Evolutionary conservation across 2,329 filamentous ascomycete genomes (phyloP), one percentile per base, ranked within the genome.

Genomic region (Zasmidium angulare): DNA sequence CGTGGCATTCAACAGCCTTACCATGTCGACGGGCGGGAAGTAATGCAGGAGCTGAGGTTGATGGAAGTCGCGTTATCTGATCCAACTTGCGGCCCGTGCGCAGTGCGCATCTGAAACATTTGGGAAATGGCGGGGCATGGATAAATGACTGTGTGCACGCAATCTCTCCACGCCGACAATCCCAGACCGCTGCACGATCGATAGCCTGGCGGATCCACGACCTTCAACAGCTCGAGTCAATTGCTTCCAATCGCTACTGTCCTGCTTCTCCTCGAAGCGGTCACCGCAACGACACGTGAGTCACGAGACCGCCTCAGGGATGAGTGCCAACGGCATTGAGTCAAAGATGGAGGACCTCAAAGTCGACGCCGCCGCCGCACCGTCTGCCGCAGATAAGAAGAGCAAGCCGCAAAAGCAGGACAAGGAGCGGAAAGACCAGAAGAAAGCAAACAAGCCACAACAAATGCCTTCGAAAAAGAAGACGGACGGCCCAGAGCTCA

Each of bases 401-500:
- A 63, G 65, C 31, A 73, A 72, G 64, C 68, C 70, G 23, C 61
- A 69, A 58, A 72, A 73, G 66, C 64, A 73, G 51, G 64, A 72
- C 49, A 74, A 73, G 65, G 71, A 74, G 62, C 67, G 65, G 22
- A 72, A 72, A 61, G 71, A 74, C 47, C 65, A 71, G 59, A 72
- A 73, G 58, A 72, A 72, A 59, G 46, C 60, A 43, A 43, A 17
- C 12, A 70, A 71, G 60, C 62, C 68, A 43, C 68, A 67, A 59
- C 63, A 69, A 62, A 61, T 63, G 36, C 60, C 59, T 31, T 56
- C 64, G 29, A 72, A 71, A 71, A 74, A 74, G 67, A 73, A 79
- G 77, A 81, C 80, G 50, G 84, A 86, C 47, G 84, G 84, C 50
- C 82, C 83, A 54, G 84, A 83, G 55, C 74, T 96, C 66, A 96